phyloP scores from a whole-genome alignment of 768 basidiomycete species.

The Pleurotus tuoliensis region DNA sequence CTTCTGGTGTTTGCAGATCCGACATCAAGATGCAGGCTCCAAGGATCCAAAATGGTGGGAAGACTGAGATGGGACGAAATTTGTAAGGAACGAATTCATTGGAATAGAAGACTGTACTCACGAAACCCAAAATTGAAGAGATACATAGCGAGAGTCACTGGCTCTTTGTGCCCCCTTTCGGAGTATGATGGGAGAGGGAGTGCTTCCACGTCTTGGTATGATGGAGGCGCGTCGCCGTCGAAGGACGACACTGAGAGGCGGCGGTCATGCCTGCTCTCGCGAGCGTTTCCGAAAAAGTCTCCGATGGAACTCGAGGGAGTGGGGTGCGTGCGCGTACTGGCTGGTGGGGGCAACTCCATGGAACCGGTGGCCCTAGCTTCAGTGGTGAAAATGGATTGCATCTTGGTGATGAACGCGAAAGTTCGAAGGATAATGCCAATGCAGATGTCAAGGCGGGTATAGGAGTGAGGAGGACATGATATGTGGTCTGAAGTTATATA shows the following conservation, averaged over 20 bases:
- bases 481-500: slow-evolving; percentile 1
- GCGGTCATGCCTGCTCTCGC: slow-evolving; percentile 5
- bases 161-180: slow-evolving; percentile 24
- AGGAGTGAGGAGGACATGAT: neutral
- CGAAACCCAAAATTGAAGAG: slow-evolving; percentile 49
- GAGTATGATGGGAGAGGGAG: slow-evolving; percentile 3
- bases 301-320: neutral
- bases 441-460: neutral
- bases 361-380: neutral
- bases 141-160: slow-evolving; percentile 37
- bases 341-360: neutral
- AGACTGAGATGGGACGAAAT: slow-evolving; percentile 25
- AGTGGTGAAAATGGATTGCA: neutral
- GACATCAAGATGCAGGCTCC: slow-evolving; percentile 35
- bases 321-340: neutral
- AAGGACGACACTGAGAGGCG: slow-evolving; percentile 1
- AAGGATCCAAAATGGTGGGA: slow-evolving; percentile 46
- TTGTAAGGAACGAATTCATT: neutral
- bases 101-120: slow-evolving; percentile 22
- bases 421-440: neutral
- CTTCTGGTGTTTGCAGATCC: slow-evolving; percentile 32
- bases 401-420: neutral
- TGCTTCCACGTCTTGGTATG: slow-evolving; percentile 4
- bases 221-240: slow-evolving; percentile 6
- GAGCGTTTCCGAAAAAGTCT: slow-evolving; percentile 2